Evolutionary conservation across 768 basidiomycete species (phyloP), one percentile per base, ranked within the genome.

Genomic region (Pisolithus microcarpus): DNA sequence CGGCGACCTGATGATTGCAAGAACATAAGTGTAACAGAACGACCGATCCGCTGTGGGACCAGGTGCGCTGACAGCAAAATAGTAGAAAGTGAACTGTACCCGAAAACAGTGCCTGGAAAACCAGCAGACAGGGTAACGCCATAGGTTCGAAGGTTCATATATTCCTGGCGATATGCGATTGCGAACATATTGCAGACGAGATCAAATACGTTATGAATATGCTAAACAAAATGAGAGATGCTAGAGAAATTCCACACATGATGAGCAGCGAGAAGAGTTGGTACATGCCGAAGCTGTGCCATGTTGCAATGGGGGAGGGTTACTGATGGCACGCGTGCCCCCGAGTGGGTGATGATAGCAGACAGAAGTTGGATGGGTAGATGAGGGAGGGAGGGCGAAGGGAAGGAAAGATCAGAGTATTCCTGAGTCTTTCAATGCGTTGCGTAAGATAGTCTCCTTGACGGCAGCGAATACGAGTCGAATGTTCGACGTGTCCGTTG

Each of bases 361-460:
- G 34, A 34, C 34, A 34, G 34, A 13, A 34, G 34, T 34, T 15
- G 34, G 34, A 11, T 34, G 4, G 13, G 13, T 15, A 15, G 13
- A 34, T 34, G 4, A 11, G 11, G 31, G 19, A 37, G 31, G 50
- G 50, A 28, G 15, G 19, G 43, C 18, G 30, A n/a, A 21, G 43
- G 7, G 43, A 39, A 23, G 6, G 26, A 46, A 31, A 16, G 6
- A 37, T 59, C 69, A 83, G 63, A 93, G 78, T 59, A 92, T 91
- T 51, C 90, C 90, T 0, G 84, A 86, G 59, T 91, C 90, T 63
- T 86, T 82, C 6, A 92, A 71, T 3, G 90, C 90, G 62, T 91
- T 92, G 68, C 90, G 87, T 49, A 93, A 65, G 49, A 94, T 92
- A n/a, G 91, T 93, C 70, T 94, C 91, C 69, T 91, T 91, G 43